phyloP scores from a whole-genome alignment of 2,329 filamentous ascomycete genomes.

The Colletotrichum magnum region DNA sequence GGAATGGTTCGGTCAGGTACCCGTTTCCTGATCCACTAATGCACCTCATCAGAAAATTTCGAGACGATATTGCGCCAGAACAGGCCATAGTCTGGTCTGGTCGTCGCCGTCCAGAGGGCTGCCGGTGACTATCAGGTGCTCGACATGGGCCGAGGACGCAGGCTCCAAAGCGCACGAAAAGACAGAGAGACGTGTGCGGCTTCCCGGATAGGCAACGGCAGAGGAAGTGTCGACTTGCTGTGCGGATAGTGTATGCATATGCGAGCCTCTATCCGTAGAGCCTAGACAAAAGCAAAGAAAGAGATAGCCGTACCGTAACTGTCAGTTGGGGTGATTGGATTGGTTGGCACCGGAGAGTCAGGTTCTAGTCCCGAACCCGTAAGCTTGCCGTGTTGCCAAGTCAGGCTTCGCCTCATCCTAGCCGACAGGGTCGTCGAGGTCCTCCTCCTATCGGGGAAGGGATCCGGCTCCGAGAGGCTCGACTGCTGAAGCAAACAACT shows the following conservation, averaged over 20 bases:
- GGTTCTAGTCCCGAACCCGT: slow-evolving; percentile 21
- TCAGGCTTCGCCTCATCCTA: slow-evolving; percentile 28
- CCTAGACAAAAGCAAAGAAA: neutral
- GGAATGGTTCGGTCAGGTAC: slow-evolving; percentile 37
- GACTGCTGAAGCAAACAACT: slow-evolving; percentile 6
- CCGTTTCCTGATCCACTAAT: slow-evolving; percentile 41
- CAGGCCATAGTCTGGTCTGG: slow-evolving; percentile 27
- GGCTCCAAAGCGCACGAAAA: too few relatives aligned
- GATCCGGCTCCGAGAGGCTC: slow-evolving; percentile 5
- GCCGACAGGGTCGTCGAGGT: slow-evolving; percentile 21
- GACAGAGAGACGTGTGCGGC: too few relatives aligned
- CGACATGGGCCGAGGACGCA: neutral
- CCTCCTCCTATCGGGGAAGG: slow-evolving; percentile 10
- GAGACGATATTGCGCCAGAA: slow-evolving; percentile 33
- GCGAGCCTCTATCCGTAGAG: neutral
- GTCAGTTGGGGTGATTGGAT: neutral
- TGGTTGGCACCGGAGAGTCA: slow-evolving; percentile 11
- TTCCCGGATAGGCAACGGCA: too few relatives aligned
- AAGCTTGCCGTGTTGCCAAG: slow-evolving; percentile 33
- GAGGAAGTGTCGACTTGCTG: too few relatives aligned
- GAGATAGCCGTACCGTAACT: neutral
- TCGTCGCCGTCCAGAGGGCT: slow-evolving; percentile 8
- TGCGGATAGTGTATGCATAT: neutral
- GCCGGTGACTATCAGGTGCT: slow-evolving; percentile 9
- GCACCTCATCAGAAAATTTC: slow-evolving; percentile 40